phyloP scores from a whole-genome alignment of 805 yeast genomes.

The Starmerella stellata region DNA sequence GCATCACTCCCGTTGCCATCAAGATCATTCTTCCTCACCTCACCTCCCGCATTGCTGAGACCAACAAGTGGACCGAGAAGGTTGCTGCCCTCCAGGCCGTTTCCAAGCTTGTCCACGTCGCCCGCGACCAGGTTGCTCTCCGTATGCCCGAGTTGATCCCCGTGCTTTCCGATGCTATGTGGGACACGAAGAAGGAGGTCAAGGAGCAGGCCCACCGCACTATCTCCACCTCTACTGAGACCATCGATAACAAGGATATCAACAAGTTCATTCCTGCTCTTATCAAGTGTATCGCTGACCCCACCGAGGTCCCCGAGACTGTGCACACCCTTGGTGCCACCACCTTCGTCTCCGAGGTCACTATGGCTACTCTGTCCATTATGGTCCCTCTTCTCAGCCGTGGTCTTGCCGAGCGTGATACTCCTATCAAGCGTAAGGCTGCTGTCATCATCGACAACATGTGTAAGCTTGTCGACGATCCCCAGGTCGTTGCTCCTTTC shows the following conservation, averaged over 20 bases:
- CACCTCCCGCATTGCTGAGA: constrained; percentile 43
- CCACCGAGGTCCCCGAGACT: constrained; percentile 95
- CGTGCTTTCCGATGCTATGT: constrained; percentile 96
- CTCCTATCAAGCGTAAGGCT: constrained; percentile 98
- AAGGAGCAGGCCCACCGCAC: constrained; percentile 91
- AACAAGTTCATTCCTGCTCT: constrained; percentile 97
- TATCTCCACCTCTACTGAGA: constrained; percentile 89
- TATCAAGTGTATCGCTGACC: constrained; percentile 91
- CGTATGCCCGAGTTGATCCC: constrained; percentile 99
- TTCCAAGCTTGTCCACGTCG: constrained; percentile 75
- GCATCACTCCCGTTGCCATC: constrained; percentile 84
- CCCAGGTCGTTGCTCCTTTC: constrained; percentile 99
- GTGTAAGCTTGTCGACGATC: constrained; percentile 99
- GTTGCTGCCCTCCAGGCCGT: constrained; percentile 73
- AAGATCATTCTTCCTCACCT: constrained; percentile 76
- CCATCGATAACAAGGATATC: constrained; percentile 98
- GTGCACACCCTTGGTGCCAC: constrained; percentile 98
- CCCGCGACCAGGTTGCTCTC: constrained; percentile 88
- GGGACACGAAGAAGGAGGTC: constrained; percentile 99
- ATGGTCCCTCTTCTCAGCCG: constrained; percentile 97
- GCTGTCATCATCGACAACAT: constrained; percentile 99
- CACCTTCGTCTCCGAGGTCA: constrained; percentile 97
- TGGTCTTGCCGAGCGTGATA: constrained; percentile 99
- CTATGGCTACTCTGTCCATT: constrained; percentile 97
- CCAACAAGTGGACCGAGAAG: constrained; percentile 95